phyloP scores from a whole-genome alignment of 1,284 basidiomycete species.

The Ceratobasidium sp. region DNA sequence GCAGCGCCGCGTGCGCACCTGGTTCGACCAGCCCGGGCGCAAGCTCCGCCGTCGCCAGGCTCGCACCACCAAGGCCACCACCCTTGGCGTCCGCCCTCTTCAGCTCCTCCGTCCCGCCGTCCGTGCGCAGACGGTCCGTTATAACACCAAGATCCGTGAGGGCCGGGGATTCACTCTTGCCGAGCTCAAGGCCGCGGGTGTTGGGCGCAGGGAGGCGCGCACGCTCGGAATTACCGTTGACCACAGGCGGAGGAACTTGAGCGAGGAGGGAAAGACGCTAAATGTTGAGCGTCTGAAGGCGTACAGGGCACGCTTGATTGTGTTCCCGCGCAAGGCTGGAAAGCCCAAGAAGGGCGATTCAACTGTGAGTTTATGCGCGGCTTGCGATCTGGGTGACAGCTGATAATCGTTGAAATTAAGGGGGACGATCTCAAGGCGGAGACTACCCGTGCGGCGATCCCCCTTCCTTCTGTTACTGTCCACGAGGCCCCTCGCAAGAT shows the following conservation, averaged over 20 bases:
- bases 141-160: constrained; percentile 98
- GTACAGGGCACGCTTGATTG: constrained; percentile 88
- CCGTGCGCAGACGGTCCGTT: constrained; percentile 95
- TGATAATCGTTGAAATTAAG: constrained; percentile 59
- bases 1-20: constrained; percentile 94
- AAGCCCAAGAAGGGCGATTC: constrained; percentile 98
- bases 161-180: constrained; percentile 96
- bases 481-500: constrained; percentile 94
- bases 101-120: constrained; percentile 96
- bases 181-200: constrained; percentile 97
- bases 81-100: constrained; percentile 93
- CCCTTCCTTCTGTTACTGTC: constrained; percentile 77
- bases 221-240: constrained; percentile 96
- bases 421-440: constrained; percentile 86
- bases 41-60: constrained; percentile 97
- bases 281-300: constrained; percentile 97
- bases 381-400: constrained; percentile 39
- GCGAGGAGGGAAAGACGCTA: constrained; percentile 96
- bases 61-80: constrained; percentile 91
- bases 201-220: constrained; percentile 94
- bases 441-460: constrained; percentile 79
- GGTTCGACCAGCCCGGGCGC: constrained; percentile 99
- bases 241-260: constrained; percentile 96
- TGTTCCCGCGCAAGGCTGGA: constrained; percentile 96
- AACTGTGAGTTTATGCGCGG: constrained; percentile 69